Evolutionary conservation across 2,329 filamentous ascomycete genomes (phyloP).

Genomic region (Apiospora marii): DNA sequence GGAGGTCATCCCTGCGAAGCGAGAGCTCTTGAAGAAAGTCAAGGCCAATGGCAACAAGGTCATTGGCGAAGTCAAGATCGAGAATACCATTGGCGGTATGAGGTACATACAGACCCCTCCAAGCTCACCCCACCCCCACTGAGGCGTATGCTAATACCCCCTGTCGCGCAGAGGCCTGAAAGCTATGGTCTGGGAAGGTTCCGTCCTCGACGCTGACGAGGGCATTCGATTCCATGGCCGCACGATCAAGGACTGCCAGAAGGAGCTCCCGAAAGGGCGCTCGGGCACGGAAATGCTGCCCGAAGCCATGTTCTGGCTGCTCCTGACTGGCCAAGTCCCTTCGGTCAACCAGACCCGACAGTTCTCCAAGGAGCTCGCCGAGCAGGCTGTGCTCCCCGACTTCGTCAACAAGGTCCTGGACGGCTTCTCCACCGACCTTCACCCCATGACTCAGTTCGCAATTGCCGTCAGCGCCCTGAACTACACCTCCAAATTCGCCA

Average conservation of each 20-base stretch:
- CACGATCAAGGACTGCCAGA: slow-evolving; percentile 98
- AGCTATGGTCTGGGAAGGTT: slow-evolving; percentile 99
- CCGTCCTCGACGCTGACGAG: slow-evolving; percentile 94
- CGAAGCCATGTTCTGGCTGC: slow-evolving; percentile 99
- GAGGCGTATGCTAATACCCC: slow-evolving; percentile 42
- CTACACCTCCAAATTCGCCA: slow-evolving; percentile 92
- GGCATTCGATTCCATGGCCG: slow-evolving; percentile 98
- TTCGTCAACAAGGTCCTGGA: slow-evolving; percentile 91
- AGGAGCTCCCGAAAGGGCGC: slow-evolving; percentile 89
- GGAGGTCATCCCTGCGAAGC: slow-evolving; percentile 87
- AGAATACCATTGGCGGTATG: slow-evolving; percentile 96
- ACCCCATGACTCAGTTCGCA: slow-evolving; percentile 98
- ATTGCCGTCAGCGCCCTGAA: slow-evolving; percentile 96
- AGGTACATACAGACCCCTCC: slow-evolving; percentile 50
- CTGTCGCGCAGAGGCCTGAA: slow-evolving; percentile 72
- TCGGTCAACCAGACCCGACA: slow-evolving; percentile 80
- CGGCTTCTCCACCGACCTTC: slow-evolving; percentile 85
- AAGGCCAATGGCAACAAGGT: slow-evolving; percentile 84
- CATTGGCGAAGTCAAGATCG: slow-evolving; percentile 91
- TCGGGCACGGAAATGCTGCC: slow-evolving; percentile 96
- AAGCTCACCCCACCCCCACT: slow-evolving; percentile 27
- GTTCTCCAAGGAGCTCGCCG: slow-evolving; percentile 86
- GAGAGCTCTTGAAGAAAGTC: slow-evolving; percentile 92
- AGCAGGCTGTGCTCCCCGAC: slow-evolving; percentile 81
- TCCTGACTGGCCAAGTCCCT: slow-evolving; percentile 92